phyloP scores from a whole-genome alignment of 495 filamentous ascomycete species.

The Aspergillus affinis region DNA sequence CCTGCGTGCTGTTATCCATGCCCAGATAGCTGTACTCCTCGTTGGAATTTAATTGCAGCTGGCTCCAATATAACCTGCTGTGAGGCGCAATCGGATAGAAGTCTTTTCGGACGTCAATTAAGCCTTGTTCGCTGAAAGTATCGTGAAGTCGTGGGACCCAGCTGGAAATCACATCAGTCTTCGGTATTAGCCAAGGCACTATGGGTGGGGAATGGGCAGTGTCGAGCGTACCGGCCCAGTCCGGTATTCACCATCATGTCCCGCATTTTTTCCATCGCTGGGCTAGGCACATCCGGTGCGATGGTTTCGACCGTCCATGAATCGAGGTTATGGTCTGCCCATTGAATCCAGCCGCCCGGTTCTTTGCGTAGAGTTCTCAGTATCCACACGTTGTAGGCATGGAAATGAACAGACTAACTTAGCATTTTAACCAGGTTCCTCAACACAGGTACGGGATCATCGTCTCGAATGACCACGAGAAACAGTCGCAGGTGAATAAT shows the following conservation, averaged over 20 bases:
- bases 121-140: not conserved
- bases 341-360: not conserved
- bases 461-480: not conserved
- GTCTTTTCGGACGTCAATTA: not conserved
- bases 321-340: not conserved
- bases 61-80: not conserved
- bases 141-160: not conserved
- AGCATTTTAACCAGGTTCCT: not conserved
- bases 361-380: not conserved
- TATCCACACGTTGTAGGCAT: not conserved
- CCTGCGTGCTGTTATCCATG: not conserved
- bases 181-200: not conserved
- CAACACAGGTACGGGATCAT: not conserved
- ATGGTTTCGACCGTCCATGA: not conserved
- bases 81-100: not conserved
- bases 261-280: not conserved
- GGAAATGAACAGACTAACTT: not conserved
- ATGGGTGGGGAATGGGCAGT: too few relatives aligned
- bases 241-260: not conserved
- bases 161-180: not conserved
- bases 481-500: not conserved
- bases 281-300: not conserved
- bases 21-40: not conserved
- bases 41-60: not conserved
- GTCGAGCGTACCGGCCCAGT: not conserved